phyloP scores from a whole-genome alignment of 108 stramenopile genomes.

The Skeletonema grethae region DNA sequence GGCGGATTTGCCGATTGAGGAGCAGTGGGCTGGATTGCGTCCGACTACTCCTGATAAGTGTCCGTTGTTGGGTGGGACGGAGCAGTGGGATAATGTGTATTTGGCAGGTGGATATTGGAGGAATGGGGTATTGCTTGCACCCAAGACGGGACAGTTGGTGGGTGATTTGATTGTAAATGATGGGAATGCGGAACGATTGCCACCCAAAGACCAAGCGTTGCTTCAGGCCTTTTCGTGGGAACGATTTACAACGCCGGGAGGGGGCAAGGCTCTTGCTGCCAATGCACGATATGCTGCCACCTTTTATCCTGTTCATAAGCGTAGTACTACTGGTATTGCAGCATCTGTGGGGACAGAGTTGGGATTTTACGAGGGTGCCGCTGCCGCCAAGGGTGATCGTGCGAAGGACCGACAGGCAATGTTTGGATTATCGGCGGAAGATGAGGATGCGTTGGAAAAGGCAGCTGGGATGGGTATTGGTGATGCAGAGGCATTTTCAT shows the following conservation, averaged over 20 bases:
- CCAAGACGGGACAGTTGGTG: slow-evolving; percentile 81
- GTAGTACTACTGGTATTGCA: slow-evolving; percentile 64
- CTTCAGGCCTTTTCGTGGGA: slow-evolving; percentile 82
- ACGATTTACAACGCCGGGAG: slow-evolving; percentile 68
- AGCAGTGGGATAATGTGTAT: slow-evolving; percentile 79
- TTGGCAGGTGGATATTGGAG: slow-evolving; percentile 95
- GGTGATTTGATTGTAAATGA: slow-evolving; percentile 38
- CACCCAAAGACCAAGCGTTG: slow-evolving; percentile 49
- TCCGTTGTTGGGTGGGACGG: slow-evolving; percentile 84
- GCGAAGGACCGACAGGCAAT: slow-evolving; percentile 58
- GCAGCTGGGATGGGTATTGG: slow-evolving; percentile 65
- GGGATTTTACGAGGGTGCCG: slow-evolving; percentile 83
- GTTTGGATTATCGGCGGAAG: slow-evolving; percentile 44
- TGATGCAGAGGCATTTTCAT: slow-evolving; percentile 64
- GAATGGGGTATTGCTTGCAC: slow-evolving; percentile 92
- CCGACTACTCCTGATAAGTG: slow-evolving; percentile 93
- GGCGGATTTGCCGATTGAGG: slow-evolving; percentile 81
- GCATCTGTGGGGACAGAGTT: slow-evolving; percentile 83
- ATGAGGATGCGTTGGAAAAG: slow-evolving; percentile 63
- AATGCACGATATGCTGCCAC: slow-evolving; percentile 81
- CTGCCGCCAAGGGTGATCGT: slow-evolving; percentile 70
- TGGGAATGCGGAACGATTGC: slow-evolving; percentile 28
- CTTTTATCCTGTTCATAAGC: slow-evolving; percentile 76
- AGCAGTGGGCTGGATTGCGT: slow-evolving; percentile 92
- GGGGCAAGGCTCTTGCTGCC: slow-evolving; percentile 62